Percentiles rank a stretch among this genome's conserved stretches.
phyloP scores from a whole-genome alignment of 805 yeast genomes.

The Myxozyma melibiosi region DNA sequence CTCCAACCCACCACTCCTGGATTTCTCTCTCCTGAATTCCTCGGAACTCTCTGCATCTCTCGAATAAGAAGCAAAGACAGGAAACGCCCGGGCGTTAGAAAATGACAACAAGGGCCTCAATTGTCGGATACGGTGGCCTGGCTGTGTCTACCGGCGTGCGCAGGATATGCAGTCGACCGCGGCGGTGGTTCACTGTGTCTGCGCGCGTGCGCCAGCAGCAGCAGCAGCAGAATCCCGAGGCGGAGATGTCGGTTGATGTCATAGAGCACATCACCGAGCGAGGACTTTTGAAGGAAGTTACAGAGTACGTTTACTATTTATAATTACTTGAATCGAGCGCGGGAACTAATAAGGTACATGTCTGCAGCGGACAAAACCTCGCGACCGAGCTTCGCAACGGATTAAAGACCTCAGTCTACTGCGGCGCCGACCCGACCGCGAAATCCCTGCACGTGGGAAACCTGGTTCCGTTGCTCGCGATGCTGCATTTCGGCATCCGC shows the following conservation, averaged over 20 bases:
- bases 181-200: no score
- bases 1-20: no score
- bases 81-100: no score
- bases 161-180: no score
- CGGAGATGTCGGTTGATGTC: background rate
- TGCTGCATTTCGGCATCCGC: slow-evolving; percentile 77
- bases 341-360: background rate
- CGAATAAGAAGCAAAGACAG: no score
- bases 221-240: background rate
- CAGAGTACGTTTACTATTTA: slow-evolving; percentile 8
- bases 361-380: slow-evolving; percentile 8
- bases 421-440: slow-evolving; percentile 98
- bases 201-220: no score
- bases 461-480: slow-evolving; percentile 78
- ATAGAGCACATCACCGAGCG: slow-evolving; percentile 16
- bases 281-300: slow-evolving; percentile 19
- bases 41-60: no score
- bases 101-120: no score
- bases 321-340: no score
- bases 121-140: no score
- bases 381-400: slow-evolving; percentile 12
- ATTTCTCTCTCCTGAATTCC: no score
- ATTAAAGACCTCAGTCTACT: slow-evolving; percentile 52
- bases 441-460: slow-evolving; percentile 88
- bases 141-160: no score